Percentiles rank a stretch among this genome's conserved stretches.
Evolutionary conservation across 805 yeast species (phyloP).

Genomic region (Wickerhamomyces silvicola): DNA sequence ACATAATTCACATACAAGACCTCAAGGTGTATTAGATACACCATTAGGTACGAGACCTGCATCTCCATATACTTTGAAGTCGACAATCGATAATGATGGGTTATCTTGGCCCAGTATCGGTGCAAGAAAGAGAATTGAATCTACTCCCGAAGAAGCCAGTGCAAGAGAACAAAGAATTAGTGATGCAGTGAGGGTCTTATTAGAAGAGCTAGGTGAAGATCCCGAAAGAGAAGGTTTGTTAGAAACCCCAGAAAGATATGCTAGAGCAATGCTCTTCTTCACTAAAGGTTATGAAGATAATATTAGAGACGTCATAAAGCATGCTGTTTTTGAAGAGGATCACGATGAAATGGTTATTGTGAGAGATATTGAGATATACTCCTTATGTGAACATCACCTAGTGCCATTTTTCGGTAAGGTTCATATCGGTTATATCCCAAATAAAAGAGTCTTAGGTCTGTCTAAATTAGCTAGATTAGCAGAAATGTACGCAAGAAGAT

Average conservation of each 20-base stretch:
- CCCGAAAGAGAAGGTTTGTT: constrained; percentile 78
- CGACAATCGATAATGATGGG: constrained; percentile 87
- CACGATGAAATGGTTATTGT: constrained; percentile 99
- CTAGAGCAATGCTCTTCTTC: constrained; percentile 91
- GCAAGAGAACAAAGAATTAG: constrained; percentile 75
- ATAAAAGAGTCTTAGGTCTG: constrained; percentile 85
- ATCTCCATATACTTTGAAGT: constrained; percentile 73
- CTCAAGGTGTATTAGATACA: constrained; percentile 26
- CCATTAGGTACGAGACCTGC: constrained; percentile 75
- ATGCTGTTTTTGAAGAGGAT: constrained; percentile 96
- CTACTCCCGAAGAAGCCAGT: constrained; percentile 54
- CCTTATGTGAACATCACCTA: constrained; percentile 94
- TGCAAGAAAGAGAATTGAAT: constrained; percentile 70
- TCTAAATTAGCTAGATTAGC: constrained; percentile 93
- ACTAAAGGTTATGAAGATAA: constrained; percentile 97
- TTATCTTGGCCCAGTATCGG: constrained; percentile 92
- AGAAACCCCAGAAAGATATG: constrained; percentile 95
- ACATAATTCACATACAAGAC: constrained; percentile 1
- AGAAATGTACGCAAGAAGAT: constrained; percentile 91
- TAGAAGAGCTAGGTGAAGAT: constrained; percentile 89
- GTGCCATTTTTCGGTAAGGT: constrained; percentile 98
- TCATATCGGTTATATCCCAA: constrained; percentile 97
- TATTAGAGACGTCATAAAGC: constrained; percentile 82
- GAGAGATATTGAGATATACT: constrained; percentile 84
- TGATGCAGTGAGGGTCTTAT: constrained; percentile 59